Base-by-base conservation (phyloP, 2,329 filamentous ascomycete species). In the Colletotrichum filicis region DNA sequence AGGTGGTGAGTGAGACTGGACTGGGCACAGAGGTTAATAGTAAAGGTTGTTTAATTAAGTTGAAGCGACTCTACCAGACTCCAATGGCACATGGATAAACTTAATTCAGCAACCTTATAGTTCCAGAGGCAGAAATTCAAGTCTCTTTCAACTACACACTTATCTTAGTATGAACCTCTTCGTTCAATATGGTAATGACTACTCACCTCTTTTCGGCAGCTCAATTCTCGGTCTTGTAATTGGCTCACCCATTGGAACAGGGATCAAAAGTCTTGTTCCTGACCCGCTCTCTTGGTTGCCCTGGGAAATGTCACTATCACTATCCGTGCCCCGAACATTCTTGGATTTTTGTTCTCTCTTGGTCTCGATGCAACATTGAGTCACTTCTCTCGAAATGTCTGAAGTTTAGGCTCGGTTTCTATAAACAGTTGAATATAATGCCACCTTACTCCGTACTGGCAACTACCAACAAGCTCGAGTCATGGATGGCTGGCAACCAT, bases 31-130 rank as follows among this genome's bases (percentile, higher is more conserved):
- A 35, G 37, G 14, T 3, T 30, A 35, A 32, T 32, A 32, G 30
- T 32, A 32, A 35, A 35, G 32, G 32, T 35, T 24, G 46, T 56
- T 56, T 19, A 56, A 37, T 66, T 24, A 24, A 57, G 63, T 57
- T 57, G 14, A 35, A 59, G 9, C 26, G 28, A 69, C 46, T 72
- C 46, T 63, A 30, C 14, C 46, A 55, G 14, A 46, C 62, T 12
- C 12, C 49, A 32, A 6, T 70, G 12, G 35, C 8, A 24, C 12
- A 42, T 42, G 37, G 37, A 16, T 16, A 14, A 26, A 4, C 35
- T 14, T 24, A 42, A 42, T 16, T 19, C 30, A 55, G 49, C 35
- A 68, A 71, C 62, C 63, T 71, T 67, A 46, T 61, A 35, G n/a
- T 32, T 5, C 55, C 19, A 22, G n/a, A 8, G 0, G 26, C 42